These are phyloP conservation scores for Basipetospora chlamydospora DNA, from an alignment of 2,329 filamentous ascomycete species.

Conservation along the genomic window DNA sequence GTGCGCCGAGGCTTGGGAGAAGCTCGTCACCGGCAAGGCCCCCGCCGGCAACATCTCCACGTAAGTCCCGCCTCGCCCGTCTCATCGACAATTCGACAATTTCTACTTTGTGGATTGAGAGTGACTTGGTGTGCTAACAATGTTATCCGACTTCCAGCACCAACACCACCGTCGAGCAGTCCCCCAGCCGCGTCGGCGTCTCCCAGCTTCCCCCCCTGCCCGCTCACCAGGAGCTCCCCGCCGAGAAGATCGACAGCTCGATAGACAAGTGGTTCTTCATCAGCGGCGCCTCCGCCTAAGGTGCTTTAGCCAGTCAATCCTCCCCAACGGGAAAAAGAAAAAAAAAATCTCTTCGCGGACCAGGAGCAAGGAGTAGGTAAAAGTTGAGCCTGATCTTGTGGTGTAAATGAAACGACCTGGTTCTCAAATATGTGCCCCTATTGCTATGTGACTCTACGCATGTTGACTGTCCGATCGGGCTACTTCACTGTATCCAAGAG, in stretches of 20 bases:
- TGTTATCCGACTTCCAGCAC: conserved; percentile 43
- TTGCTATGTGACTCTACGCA: too few species aligned
- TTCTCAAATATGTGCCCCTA: too few species aligned
- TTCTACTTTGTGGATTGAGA: background rate
- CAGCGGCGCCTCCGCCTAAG: conserved; percentile 78
- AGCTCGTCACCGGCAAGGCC: conserved; percentile 82
- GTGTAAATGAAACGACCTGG: too few species aligned
- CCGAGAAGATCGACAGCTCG: conserved; percentile 84
- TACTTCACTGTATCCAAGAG: too few species aligned
- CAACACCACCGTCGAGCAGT: conserved; percentile 66
- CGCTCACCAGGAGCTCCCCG: conserved; percentile 59
- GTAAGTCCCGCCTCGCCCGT: conserved; percentile 38
- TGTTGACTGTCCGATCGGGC: too few species aligned
- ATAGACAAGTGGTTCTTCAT: conserved; percentile 99
- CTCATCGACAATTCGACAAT: conserved; percentile 3
- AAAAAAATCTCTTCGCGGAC: too few species aligned
- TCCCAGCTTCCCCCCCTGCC: conserved; percentile 65
- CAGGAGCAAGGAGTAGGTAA: too few species aligned
- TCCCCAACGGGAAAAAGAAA: too few species aligned
- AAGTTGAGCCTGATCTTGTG: too few species aligned
- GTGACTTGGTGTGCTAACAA: conserved; percentile 18
- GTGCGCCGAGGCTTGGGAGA: conserved; percentile 95
- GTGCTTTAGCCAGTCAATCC: too few species aligned
- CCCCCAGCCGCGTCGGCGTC: conserved; percentile 54
- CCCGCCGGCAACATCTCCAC: conserved; percentile 62